Base-by-base conservation (phyloP, 2,329 filamentous ascomycete genomes). In the Talaromyces sp. region DNA sequence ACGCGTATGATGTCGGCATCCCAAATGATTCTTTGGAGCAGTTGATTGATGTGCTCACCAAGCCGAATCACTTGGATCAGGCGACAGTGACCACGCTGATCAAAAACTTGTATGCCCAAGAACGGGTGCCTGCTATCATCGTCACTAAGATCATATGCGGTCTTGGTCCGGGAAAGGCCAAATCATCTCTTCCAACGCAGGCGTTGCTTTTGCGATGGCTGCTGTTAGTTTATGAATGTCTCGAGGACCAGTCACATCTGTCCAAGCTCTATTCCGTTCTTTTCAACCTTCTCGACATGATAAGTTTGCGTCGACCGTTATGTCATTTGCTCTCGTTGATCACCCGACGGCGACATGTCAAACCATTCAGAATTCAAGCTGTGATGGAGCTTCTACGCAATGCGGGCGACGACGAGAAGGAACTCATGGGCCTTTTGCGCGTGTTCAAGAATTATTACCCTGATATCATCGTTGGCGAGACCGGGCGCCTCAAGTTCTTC, bases 401-500 rank as follows among this genome's bases (percentile, higher is more conserved):
- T 65, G 72, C 78, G 17, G 79, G 79, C 1, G 88, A 88, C 19
- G 89, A 90, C 69, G 92, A 96, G 60, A 88, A 88, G 55, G 84
- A 87, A 57, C 78, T 96, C 39, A 82, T 89, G 42, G 90, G 90
- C 3, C 80, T 96, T 19, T 78, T 96, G 56, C 85, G 89, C 60
- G 86, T 93, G n/a, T 96, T 88, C 78, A 95, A 95, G 71, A 91
- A 93, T 72, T 96, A 93, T 74, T 96, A 93, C 69, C 91, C 92
- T 0, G 91, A 96, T 72, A 91, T 96, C 59, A 91, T 96, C 62
- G 84, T 93, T 15, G 90, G 88, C 25, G 88, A 89, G 65, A 80
- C 84, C 4, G 83, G 85, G 32, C 80, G 69, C 22, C 65, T 70
- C 42, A 71, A 69, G 25, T 73, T 70, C 64, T 75, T 68, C 55